These are phyloP conservation scores for Stevia rebaudiana DNA, from an alignment of 140 eudicot genomes.

Conservation along the genomic window DNA sequence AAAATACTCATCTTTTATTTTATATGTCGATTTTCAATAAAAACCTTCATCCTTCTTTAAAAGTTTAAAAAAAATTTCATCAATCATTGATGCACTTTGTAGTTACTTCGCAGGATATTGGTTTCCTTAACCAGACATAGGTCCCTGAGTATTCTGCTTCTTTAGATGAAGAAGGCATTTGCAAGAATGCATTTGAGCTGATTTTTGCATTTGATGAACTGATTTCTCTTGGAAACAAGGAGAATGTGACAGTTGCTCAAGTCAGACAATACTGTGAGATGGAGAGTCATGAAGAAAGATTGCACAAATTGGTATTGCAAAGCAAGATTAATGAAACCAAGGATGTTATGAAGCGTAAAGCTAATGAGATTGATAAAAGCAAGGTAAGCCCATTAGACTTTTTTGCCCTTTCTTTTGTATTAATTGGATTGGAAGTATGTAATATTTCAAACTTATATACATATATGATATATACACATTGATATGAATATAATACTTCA, in stretches of 20 bases:
- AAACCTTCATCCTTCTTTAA: neutral
- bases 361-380: slow-evolving; percentile 71
- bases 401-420: neutral
- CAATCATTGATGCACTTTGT: neutral
- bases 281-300: slow-evolving; percentile 80
- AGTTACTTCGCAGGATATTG: neutral
- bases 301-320: slow-evolving; percentile 57
- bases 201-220: slow-evolving; percentile 79
- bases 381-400: slow-evolving; percentile 31
- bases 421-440: no score
- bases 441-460: no score
- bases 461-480: no score
- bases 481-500: no score
- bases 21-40: neutral
- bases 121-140: slow-evolving; percentile 44
- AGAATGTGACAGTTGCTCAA: slow-evolving; percentile 73
- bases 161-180: slow-evolving; percentile 67
- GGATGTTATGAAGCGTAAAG: slow-evolving; percentile 82
- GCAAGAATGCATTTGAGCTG: slow-evolving; percentile 71
- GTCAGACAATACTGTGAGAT: slow-evolving; percentile 83
- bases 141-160: slow-evolving; percentile 76
- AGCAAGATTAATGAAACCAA: slow-evolving; percentile 66
- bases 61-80: neutral
- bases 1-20: neutral
- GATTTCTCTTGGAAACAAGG: slow-evolving; percentile 78